Base-by-base conservation (phyloP, 805 yeast species). In the Saccharomycopsis sp. region DNA sequence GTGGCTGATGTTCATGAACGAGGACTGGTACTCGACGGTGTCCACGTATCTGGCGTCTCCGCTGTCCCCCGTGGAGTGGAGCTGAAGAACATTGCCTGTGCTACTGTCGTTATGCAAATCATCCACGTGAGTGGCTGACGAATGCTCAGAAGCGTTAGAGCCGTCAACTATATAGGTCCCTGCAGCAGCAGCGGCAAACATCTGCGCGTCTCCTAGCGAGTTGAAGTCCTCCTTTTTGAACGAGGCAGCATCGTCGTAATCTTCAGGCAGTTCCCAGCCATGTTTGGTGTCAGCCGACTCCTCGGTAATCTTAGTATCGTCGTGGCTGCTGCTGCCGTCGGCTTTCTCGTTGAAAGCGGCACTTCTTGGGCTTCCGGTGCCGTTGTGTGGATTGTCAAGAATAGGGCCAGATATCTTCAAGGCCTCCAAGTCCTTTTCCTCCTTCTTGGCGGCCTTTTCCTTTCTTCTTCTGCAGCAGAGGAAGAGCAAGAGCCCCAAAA, bases 401-500 rank as follows among this genome's bases (percentile, higher is more conserved):
- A 72, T 69, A 23, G 80, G 79, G 24, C 69, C 68, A 23, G 78
- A 73, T 55, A 75, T 74, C 58, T 61, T 67, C 55, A 71, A 72
- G 34, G 67, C 69, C 14, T 72, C 70, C 1, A 67, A 67, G 34
- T 69, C 68, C 20, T 65, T 59, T 20, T 65, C 51, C 29, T 63
- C 57, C 61, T 72, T 66, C 37, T 29, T 18, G 16, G 18, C 21
- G 63, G 71, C 66, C 68, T 75, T 62, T 64, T 74, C 64, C 60
- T 78, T 74, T 16, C 78, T 76, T 67, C 78, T 74, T 74, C 79
- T 78, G 64, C 83, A 83, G 65, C 89, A 81, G 64, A 79, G 75
- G 61, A 85, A 72, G 3, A 89, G 53, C 1, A 84, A 34, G 0
- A 79, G 54, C 0, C 74, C 75, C 0, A 81, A 77, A 1, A 82